phyloP scores from a whole-genome alignment of 208 protist genomes.

The Acanthamoeba triangularis region DNA sequence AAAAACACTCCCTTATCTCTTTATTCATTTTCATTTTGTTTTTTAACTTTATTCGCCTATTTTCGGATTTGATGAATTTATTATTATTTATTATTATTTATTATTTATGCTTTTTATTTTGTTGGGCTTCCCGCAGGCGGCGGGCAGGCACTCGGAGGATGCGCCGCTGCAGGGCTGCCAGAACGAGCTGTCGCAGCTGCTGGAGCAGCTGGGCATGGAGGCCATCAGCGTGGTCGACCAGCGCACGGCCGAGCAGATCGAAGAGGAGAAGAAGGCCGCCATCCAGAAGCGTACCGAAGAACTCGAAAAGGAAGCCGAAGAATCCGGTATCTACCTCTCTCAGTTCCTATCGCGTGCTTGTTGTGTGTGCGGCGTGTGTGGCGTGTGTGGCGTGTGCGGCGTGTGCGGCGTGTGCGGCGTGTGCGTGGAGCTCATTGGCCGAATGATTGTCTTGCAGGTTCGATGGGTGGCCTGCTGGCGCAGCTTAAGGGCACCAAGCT shows the following conservation, averaged over 20 bases:
- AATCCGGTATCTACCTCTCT: neutral
- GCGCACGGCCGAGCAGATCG: conserved; percentile 36
- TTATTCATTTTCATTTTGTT: neutral
- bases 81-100: neutral
- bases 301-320: conserved; percentile 45
- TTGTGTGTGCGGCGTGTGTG: no score
- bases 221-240: conserved; percentile 9
- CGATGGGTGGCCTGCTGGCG: neutral
- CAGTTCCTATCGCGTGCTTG: neutral
- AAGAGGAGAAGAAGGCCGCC: conserved; percentile 42
- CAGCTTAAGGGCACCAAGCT: conserved; percentile 31
- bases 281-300: conserved; percentile 32
- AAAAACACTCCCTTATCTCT: neutral
- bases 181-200: neutral
- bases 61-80: no score
- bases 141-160: neutral
- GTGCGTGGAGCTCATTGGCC: no score
- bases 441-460: neutral
- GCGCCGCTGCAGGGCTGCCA: conserved; percentile 5
- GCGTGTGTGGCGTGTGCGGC: no score
- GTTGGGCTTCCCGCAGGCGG: neutral
- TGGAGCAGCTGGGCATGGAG: conserved; percentile 32
- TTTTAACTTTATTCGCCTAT: no score
- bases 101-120: neutral
- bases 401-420: no score